Conservation (phyloP, 2,329 filamentous ascomycete species). For the Talaromyces verruculosus region DNA sequence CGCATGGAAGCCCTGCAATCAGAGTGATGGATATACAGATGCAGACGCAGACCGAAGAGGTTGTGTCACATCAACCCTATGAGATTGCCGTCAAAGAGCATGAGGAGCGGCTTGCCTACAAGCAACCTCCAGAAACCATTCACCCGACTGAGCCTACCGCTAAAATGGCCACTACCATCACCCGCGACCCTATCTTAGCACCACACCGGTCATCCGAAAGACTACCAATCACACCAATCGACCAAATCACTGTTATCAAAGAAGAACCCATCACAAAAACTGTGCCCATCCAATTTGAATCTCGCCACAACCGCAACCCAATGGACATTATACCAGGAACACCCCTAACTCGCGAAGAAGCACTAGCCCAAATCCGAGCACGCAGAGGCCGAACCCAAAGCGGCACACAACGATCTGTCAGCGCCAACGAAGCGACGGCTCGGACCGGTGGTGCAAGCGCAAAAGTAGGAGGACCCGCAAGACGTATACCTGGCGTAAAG, state of each 20-base stretch:
- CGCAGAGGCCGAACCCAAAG: constrained; percentile 48
- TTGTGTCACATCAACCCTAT: not conserved
- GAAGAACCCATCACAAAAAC: constrained; percentile 32
- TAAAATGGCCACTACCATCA: not conserved
- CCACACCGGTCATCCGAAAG: constrained; percentile 3
- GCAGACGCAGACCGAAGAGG: not conserved
- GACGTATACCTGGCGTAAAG: constrained; percentile 37
- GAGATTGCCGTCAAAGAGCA: not conserved
- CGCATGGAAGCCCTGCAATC: not conserved
- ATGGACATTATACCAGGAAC: constrained; percentile 40
- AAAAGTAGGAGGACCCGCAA: constrained; percentile 31
- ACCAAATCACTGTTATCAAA: constrained; percentile 19
- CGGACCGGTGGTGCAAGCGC: constrained; percentile 25
- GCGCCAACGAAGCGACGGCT: constrained; percentile 38
- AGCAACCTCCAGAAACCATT: not conserved
- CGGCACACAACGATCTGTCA: constrained; percentile 42
- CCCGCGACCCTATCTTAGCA: not conserved
- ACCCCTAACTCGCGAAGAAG: constrained; percentile 49
- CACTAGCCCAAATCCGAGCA: constrained; percentile 51
- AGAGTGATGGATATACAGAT: constrained; percentile 1
- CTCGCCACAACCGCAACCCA: constrained; percentile 24
- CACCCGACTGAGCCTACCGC: not conserved
- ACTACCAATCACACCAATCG: constrained; percentile 21
- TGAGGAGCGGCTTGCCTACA: not conserved
- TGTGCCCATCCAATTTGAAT: constrained; percentile 35